These are phyloP conservation scores for Diaporthe sp. DNA, from an alignment of 2,329 filamentous ascomycete species.

Conservation along the genomic window DNA sequence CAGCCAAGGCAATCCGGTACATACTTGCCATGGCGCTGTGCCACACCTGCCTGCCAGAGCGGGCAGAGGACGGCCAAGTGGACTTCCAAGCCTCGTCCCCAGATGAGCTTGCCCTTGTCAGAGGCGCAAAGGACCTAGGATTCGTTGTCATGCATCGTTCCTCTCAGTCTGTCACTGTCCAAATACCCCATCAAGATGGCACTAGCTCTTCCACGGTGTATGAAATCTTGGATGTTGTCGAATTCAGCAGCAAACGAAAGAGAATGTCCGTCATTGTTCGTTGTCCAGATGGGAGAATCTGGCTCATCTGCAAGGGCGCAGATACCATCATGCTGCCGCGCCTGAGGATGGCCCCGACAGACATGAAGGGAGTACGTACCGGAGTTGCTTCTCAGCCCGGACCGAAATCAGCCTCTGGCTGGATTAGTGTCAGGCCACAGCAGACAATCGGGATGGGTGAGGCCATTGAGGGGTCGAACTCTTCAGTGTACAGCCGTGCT, in stretches of 20 bases:
- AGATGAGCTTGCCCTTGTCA: conserved; percentile 88
- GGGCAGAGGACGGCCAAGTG: conserved; percentile 69
- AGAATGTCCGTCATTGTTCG: conserved; percentile 90
- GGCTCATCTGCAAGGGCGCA: conserved; percentile 89
- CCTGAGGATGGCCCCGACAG: conserved; percentile 78
- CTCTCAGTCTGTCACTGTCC: conserved; percentile 73
- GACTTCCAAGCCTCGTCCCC: conserved; percentile 88
- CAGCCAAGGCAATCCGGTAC: conserved; percentile 83
- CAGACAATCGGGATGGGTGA: background rate
- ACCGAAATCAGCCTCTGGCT: background rate
- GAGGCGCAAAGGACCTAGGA: conserved; percentile 87
- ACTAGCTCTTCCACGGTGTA: conserved; percentile 66
- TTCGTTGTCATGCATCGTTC: conserved; percentile 82
- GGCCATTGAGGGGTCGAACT: background rate
- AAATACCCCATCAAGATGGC: conserved; percentile 51
- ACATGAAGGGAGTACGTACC: conserved; percentile 71
- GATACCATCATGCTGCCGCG: conserved; percentile 86
- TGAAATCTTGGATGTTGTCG: conserved; percentile 86
- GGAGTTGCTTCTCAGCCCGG: conserved; percentile 63
- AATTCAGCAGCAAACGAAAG: conserved; percentile 90
- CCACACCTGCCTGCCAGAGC: conserved; percentile 90
- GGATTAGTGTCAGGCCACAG: background rate
- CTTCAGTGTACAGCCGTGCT: background rate
- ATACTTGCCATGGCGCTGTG: conserved; percentile 87
- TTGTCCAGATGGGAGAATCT: conserved; percentile 84